Evolutionary conservation across 2,329 filamentous ascomycete species (phyloP).

Genomic region (Penicillium digitatum): DNA sequence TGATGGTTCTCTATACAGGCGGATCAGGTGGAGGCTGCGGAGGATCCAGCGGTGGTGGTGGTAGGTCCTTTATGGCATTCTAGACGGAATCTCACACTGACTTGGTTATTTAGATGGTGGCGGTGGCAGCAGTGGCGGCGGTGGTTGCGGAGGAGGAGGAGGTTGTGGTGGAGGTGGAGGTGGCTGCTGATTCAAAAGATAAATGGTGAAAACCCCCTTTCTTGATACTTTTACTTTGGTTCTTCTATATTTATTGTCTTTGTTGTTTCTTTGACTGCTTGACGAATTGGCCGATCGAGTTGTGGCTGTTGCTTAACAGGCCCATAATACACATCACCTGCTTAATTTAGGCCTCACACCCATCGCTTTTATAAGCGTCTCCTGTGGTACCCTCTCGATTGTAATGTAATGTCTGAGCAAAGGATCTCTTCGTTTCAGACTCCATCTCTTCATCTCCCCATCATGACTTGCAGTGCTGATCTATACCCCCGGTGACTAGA

Average conservation of each 20-base stretch:
- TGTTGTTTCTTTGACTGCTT: background rate
- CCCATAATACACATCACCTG: background rate
- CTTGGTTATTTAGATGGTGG: background rate
- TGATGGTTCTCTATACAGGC: background rate
- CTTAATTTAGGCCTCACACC: background rate
- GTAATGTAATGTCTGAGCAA: background rate
- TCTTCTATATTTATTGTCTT: background rate
- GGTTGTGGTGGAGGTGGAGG: slow-evolving; percentile 4
- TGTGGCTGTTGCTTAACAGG: background rate
- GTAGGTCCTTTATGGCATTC: slow-evolving; percentile 1
- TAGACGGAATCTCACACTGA: background rate
- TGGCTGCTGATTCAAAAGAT: background rate
- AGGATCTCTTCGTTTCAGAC: background rate
- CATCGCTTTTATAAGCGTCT: background rate
- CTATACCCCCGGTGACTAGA: background rate
- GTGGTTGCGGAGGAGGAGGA: background rate
- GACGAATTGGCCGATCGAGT: background rate
- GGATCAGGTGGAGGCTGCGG: slow-evolving; percentile 10
- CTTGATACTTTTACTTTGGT: background rate
- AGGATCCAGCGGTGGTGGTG: slow-evolving; percentile 13
- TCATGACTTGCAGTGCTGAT: background rate
- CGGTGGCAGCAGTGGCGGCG: background rate
- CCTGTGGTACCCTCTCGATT: background rate
- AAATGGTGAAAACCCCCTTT: background rate
- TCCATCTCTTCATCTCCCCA: background rate